Base-by-base conservation (phyloP, 73 alveolate species). In the Paramecium tetraurelia region DNA sequence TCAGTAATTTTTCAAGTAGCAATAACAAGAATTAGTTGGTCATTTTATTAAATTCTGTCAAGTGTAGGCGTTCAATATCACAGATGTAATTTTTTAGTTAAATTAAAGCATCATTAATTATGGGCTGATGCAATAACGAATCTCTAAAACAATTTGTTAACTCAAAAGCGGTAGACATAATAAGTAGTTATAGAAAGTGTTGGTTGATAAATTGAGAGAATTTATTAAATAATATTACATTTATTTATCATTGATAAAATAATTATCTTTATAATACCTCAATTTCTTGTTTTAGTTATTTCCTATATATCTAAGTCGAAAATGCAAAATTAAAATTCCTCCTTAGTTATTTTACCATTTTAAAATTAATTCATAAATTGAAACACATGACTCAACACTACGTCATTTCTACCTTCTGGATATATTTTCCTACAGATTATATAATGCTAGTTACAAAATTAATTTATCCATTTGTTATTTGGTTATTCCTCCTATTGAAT, bases 91-190 rank as follows among this genome's bases (percentile, higher is more conserved):
- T 80, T 16, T 80, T 43, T 43, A 31, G 7, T 43, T 80, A 3
- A 22, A 80, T 80, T 20, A 16, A 38, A 80, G 90, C 70, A 80
- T 80, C 90, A 80, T 20, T 20, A 44, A 44, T 46, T 80, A 44
- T 80, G 90, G 90, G 90, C 90, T 24, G 90, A 80, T 80, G 90
- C 75, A 20, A 80, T 80, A 7, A 48, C 48, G 12, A 80, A 80
- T 80, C 72, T 80, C 7, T 44, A 80, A 46, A 80, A 72, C 18
- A 72, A 72, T 72, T 40, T 72, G 9, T 36, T 8, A 36, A 31
- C 31, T 24, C 18, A 72, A 72, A 36, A 72, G 10, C 22, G 31
- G 35, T 38, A 72, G 46, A 72, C 63, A 7, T 21, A 72, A 36
- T 12, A 72, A 35, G 46, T 72, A 12, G 38, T 72, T 72, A 43